Evolutionary conservation across 306 rosid genomes (phyloP).

Genomic region (Canavalia gladiata): DNA sequence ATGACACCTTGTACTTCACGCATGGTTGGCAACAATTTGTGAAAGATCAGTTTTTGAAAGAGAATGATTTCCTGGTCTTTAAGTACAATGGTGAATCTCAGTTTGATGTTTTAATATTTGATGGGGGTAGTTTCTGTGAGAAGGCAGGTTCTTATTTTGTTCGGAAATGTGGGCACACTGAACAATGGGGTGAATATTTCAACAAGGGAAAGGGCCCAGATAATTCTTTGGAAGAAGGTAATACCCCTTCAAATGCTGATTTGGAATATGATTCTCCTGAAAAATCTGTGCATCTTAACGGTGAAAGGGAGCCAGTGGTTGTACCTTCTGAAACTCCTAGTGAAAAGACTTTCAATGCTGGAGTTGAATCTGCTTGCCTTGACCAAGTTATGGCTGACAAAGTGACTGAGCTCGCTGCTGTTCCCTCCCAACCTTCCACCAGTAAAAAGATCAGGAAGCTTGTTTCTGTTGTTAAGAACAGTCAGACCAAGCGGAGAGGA

Average conservation of each 20-base stretch:
- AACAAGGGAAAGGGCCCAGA: conserved; percentile 45
- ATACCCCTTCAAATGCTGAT: conserved; percentile 47
- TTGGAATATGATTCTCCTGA: conserved; percentile 47
- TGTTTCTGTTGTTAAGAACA: conserved; percentile 30
- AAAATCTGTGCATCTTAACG: conserved; percentile 36
- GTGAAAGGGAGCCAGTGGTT: conserved; percentile 27
- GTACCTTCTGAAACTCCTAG: conserved; percentile 43
- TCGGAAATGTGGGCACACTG: conserved; percentile 52
- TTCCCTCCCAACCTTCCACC: not conserved
- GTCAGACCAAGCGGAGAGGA: conserved; percentile 45
- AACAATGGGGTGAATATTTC: conserved; percentile 38
- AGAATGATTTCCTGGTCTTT: conserved; percentile 75
- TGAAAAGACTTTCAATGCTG: conserved; percentile 20
- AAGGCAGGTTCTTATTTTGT: conserved; percentile 70
- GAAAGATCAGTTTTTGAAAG: conserved; percentile 63
- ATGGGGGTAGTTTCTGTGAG: conserved; percentile 68
- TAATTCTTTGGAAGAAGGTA: conserved; percentile 46
- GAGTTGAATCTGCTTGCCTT: conserved; percentile 34
- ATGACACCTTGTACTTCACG: conserved; percentile 54
- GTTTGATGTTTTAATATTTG: conserved; percentile 73
- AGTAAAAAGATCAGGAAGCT: conserved; percentile 35
- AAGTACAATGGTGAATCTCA: conserved; percentile 66
- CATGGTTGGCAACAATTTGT: conserved; percentile 72
- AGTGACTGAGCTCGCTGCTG: not conserved
- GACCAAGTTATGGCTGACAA: not conserved